Evolutionary conservation across 2,329 filamentous ascomycete species (phyloP), one percentile per base, ranked within the genome.

Genomic region (Atkinsonella hypoxylon): DNA sequence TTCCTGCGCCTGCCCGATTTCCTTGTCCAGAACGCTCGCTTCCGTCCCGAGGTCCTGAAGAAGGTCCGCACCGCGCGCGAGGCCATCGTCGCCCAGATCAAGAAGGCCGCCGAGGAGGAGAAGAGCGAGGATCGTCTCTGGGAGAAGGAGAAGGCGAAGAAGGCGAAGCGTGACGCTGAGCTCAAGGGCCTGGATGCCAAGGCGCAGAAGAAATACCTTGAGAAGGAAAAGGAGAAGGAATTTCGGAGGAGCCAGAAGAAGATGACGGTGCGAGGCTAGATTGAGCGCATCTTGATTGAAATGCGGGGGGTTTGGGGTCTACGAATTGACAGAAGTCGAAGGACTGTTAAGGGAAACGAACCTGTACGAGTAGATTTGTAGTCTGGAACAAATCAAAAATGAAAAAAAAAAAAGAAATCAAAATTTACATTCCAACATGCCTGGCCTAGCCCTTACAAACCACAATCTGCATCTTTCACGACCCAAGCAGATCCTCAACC

Each of bases 31-130:
- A 70, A 71, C 26, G 90, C 81, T 11, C 90, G 88, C 68, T 96
- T 96, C 82, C 87, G 93, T 12, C 81, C 87, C 38, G 88, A 97
- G 73, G 89, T 95, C 34, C 72, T 85, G 65, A 87, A 87, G 67
- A 95, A 94, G 75, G 77, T 98, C 58, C 82, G 82, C 61, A 73
- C 74, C 54, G 83, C 83, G 34, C 89, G 93, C 56, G 91, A 97
- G 42, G 83, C 87, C 51, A 83, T 87, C 61, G 79, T 87, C 60
- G 78, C 79, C 63, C 86, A 86, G 71, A 82, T 98, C 62, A 82
- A 85, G 67, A 89, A 87, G 70, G 72, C 79, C 0, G 81, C 84
- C 49, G 89, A 96, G 57, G 88, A 87, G 54, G 78, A 82, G 62
- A 89, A 89, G 74, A 85, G 81, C 63, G 87, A 90, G 71, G 85